Evolutionary conservation across 1,139 yeast species (phyloP), one percentile per base, ranked within the genome.

Genomic region (Hyphopichia wangnamkhiaoensis): DNA sequence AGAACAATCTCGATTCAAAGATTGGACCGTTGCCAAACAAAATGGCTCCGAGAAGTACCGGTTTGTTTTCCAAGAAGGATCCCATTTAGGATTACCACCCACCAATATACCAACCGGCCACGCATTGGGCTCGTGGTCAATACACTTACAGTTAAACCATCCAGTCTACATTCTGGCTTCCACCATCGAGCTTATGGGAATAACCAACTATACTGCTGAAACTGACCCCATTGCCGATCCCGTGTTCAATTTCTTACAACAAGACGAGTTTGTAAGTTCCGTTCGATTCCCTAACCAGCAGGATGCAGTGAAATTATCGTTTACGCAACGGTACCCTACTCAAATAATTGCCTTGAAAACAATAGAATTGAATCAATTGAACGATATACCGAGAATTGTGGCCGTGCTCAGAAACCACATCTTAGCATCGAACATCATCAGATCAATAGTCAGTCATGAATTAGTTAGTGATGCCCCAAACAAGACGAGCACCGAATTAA

Each of bases 361-460:
- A 8, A 27, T 67, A 4, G 44, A 49, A 1, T 46, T 69, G 13
- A 49, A 50, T 19, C 55, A 52, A 23, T 37, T 68, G 16, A 39
- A 42, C 7, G 65, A 61, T 25, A 50, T 70, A 3, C 44, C 63
- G 1, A 45, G 43, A 9, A 37, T 69, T 14, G 37, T 71, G 3
- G 59, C 66, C 1, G 48, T 61, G 0, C 50, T 68, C 14, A 52
- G 76, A 13, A 71, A 65, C 46, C 62, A 56, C 34, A 39, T 64
- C 19, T 60, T 63, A 2, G 48, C 70, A 15, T 43, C 58, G 9
- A 63, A 58, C 37, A 37, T 68, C 5, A 40, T 58, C 16, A 34
- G 37, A 5, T 16, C 26, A 7, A n/a, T 16, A 7, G 17, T 34
- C 10, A 10, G n/a, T 21, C 33, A 29, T 21, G 20, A 29, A 13